Percentiles rank a stretch among this genome's conserved stretches.
These are phyloP conservation scores for Populus hybrid DNA, from an alignment of 441 rosid species.

Conservation along the genomic window DNA sequence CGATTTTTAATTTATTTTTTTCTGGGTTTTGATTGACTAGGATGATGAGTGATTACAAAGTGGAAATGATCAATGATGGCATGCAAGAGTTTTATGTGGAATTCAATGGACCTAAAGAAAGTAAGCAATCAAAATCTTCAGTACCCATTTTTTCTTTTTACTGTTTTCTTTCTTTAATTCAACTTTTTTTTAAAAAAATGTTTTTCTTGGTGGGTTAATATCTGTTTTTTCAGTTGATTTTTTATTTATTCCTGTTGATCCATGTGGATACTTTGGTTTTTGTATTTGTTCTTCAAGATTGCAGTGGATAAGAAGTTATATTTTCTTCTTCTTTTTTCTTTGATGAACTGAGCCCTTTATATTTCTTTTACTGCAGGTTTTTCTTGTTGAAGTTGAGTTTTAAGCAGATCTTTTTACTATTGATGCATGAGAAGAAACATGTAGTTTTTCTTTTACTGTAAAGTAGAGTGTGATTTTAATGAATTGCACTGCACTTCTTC, in stretches of 20 bases:
- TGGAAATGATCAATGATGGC: constrained; percentile 70
- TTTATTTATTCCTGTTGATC: constrained; percentile 13
- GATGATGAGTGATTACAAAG: constrained; percentile 81
- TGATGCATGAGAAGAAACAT: not conserved
- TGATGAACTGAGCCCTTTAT: not conserved
- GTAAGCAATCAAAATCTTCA: constrained; percentile 32
- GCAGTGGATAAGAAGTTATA: not conserved
- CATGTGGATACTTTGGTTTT: not conserved
- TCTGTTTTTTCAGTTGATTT: constrained; percentile 8
- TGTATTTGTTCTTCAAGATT: not conserved
- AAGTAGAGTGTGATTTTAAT: constrained; percentile 8
- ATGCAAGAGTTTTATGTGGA: constrained; percentile 69
- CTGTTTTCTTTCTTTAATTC: constrained; percentile 19
- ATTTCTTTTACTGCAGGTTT: not conserved
- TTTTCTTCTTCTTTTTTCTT: not conserved
- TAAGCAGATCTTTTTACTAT: not conserved
- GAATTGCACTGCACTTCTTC: not conserved
- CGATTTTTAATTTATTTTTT: not conserved
- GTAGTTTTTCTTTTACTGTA: constrained; percentile 3
- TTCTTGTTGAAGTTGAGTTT: constrained; percentile 13
- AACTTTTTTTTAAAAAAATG: not conserved
- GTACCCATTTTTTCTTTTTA: constrained; percentile 12
- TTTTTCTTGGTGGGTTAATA: constrained; percentile 20
- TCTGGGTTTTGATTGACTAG: constrained; percentile 30
- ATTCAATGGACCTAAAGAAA: constrained; percentile 77